A percentile compares a stretch with the other conserved stretches of the same genome.
Conservation (phyloP, 2,329 filamentous ascomycete species). For the Shiraia sp. region DNA sequence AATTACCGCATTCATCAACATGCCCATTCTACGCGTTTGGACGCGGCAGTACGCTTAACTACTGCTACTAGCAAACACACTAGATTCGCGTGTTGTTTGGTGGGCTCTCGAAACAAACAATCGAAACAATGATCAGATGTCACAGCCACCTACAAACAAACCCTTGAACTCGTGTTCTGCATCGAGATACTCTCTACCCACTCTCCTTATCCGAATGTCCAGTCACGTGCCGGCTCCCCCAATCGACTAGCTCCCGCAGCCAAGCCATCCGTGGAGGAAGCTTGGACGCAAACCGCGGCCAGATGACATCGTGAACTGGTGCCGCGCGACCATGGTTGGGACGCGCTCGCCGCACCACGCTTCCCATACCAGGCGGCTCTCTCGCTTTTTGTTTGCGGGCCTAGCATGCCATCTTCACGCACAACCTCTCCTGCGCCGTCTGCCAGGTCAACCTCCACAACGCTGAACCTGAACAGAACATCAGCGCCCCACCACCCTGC, state of each 20-base stretch:
- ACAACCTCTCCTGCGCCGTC: slow-evolving; percentile 15
- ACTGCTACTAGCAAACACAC: too few species aligned
- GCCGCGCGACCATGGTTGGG: slow-evolving; percentile 5
- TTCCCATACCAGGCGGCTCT: slow-evolving; percentile 11
- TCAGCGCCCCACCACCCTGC: slow-evolving; percentile 10
- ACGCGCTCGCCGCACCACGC: slow-evolving; percentile 8
- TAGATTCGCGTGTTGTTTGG: too few species aligned
- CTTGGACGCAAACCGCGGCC: slow-evolving; percentile 13
- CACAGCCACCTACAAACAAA: not conserved
- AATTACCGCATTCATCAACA: too few species aligned
- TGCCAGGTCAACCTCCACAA: slow-evolving; percentile 13
- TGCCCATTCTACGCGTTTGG: too few species aligned
- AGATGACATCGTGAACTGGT: slow-evolving; percentile 17
- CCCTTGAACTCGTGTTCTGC: too few species aligned
- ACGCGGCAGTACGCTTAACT: too few species aligned
- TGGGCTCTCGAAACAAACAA: too few species aligned
- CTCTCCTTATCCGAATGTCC: too few species aligned
- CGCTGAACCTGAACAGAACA: slow-evolving; percentile 6
- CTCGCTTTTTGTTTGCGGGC: slow-evolving; percentile 20
- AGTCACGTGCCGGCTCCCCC: slow-evolving; percentile 9
- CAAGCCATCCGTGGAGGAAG: slow-evolving; percentile 5
- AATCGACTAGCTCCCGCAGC: slow-evolving; percentile 16
- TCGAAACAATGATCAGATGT: too few species aligned
- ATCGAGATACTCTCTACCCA: too few species aligned
- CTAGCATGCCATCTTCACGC: slow-evolving; percentile 24